These are phyloP conservation scores for Trypanosoma lewisi DNA, from an alignment of 208 protist genomes.

Conservation along the genomic window DNA sequence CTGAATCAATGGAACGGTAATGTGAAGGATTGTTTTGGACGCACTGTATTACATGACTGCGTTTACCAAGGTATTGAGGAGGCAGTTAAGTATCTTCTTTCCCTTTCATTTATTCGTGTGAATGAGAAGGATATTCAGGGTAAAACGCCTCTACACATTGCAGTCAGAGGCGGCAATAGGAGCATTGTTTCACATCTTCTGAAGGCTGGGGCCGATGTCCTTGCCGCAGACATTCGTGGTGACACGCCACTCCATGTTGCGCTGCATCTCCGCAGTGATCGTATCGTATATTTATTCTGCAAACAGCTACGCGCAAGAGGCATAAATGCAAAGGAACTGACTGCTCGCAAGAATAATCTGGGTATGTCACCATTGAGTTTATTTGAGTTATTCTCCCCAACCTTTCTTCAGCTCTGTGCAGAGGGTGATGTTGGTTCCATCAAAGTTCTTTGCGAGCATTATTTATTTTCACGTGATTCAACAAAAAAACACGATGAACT, in stretches of 20 bases:
- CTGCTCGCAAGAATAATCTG: conserved; percentile 33
- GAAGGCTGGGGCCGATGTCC: conserved; percentile 35
- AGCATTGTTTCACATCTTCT: conserved; percentile 43
- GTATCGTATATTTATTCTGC: conserved; percentile 56
- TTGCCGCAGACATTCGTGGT: conserved; percentile 28
- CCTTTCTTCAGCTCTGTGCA: conserved; percentile 53
- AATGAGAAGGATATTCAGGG: conserved; percentile 48
- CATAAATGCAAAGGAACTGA: conserved; percentile 18
- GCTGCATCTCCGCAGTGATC: conserved; percentile 41
- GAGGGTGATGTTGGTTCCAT: conserved; percentile 51
- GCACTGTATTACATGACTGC: conserved; percentile 74
- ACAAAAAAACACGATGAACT: conserved; percentile 34
- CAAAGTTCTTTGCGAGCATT: conserved; percentile 59
- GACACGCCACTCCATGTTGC: conserved; percentile 73
- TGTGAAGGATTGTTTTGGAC: conserved; percentile 64
- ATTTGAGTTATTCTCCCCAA: conserved; percentile 56
- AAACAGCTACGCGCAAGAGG: conserved; percentile 35
- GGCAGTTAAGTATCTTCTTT: conserved; percentile 54
- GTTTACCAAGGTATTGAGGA: conserved; percentile 50
- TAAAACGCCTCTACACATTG: conserved; percentile 66
- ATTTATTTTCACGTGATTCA: conserved; percentile 45
- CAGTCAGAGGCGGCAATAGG: conserved; percentile 42
- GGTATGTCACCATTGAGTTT: conserved; percentile 55
- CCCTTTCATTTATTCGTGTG: conserved; percentile 53
- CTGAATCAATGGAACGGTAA: conserved; percentile 78